phyloP scores from a whole-genome alignment of 257 asterid species.

The Craterostigma plantagineum region DNA sequence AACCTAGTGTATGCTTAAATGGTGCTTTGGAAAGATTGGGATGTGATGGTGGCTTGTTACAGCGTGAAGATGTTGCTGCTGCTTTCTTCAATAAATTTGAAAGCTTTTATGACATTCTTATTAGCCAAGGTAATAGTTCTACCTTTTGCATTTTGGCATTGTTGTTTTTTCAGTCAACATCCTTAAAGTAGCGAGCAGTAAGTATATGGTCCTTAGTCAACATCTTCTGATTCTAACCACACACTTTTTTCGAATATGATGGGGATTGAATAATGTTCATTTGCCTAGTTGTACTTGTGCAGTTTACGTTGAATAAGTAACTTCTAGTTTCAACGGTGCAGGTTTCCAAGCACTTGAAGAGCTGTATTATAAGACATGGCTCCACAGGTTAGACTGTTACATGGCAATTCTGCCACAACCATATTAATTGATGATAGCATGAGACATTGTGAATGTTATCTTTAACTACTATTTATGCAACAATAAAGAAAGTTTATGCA shows the following conservation, averaged over 20 bases:
- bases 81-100: conserved; percentile 84
- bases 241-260: no score
- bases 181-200: no score
- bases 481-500: background rate
- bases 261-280: background rate
- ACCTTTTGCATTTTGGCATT: no score
- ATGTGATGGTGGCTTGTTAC: conserved; percentile 21
- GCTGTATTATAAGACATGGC: conserved; percentile 65
- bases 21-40: conserved; percentile 32
- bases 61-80: conserved; percentile 63
- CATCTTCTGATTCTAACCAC: no score
- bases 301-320: conserved; percentile 4
- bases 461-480: background rate
- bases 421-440: background rate
- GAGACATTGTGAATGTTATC: background rate
- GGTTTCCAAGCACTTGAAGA: conserved; percentile 63
- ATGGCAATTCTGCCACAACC: conserved; percentile 5
- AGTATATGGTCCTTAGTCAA: no score
- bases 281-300: background rate
- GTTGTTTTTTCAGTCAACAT: no score
- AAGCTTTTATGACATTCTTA: conserved; percentile 35
- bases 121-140: conserved; percentile 40
- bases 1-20: conserved; percentile 80
- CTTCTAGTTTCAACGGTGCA: conserved; percentile 17
- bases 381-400: conserved; percentile 52